Conservation (phyloP, 768 basidiomycete species). For the Termitomyces sp. region DNA sequence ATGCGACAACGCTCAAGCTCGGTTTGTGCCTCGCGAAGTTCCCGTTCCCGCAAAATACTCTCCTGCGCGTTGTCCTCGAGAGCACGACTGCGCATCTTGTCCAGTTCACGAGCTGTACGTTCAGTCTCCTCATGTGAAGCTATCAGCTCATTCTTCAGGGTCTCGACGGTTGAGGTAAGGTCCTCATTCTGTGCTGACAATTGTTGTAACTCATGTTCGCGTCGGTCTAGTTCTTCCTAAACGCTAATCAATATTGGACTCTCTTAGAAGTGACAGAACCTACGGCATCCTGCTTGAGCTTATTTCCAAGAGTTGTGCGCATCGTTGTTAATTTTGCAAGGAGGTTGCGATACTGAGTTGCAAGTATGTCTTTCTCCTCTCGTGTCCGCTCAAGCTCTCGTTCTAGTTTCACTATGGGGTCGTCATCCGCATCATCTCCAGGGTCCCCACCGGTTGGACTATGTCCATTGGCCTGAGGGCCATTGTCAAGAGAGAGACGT, state of each 20-base stretch:
- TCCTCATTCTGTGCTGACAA: conserved; percentile 77
- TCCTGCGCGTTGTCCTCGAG: conserved; percentile 69
- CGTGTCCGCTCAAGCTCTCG: conserved; percentile 68
- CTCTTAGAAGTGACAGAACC: conserved; percentile 13
- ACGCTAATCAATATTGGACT: conserved; percentile 12
- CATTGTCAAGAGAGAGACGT: conserved; percentile 27
- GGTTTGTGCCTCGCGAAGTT: conserved; percentile 75
- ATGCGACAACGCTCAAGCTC: conserved; percentile 84
- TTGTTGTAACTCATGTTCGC: conserved; percentile 78
- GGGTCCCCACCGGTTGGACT: conserved; percentile 21
- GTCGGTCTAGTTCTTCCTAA: conserved; percentile 97
- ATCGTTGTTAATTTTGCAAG: conserved; percentile 88
- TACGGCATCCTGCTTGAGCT: conserved; percentile 95
- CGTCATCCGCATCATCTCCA: conserved; percentile 32
- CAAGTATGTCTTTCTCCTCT: conserved; percentile 86
- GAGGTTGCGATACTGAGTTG: conserved; percentile 78
- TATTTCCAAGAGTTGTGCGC: conserved; percentile 90
- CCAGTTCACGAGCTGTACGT: conserved; percentile 63
- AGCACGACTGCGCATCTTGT: conserved; percentile 55
- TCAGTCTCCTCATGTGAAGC: conserved; percentile 72
- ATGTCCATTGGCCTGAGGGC: conserved; percentile 25
- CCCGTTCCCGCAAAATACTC: conserved; percentile 63
- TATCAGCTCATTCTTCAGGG: conserved; percentile 76
- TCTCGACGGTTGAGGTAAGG: conserved; percentile 62
- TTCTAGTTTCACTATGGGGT: conserved; percentile 57